These are phyloP conservation scores for Alectoria sarmentosa DNA, from an alignment of 495 filamentous ascomycete genomes.

Conservation along the genomic window DNA sequence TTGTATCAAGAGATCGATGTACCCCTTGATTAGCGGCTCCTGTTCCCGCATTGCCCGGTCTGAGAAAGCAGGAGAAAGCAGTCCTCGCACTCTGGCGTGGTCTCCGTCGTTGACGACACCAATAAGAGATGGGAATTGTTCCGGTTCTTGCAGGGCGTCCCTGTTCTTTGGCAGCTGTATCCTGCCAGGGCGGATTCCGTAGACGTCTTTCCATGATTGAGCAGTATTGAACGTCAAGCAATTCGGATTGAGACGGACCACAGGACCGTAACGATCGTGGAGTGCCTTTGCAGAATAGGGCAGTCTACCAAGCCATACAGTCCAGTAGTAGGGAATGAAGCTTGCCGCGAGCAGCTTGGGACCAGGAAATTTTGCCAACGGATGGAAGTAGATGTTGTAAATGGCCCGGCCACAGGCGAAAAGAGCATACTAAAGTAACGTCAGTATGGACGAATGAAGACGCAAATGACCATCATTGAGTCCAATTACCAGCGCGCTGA, in stretches of 20 bases:
- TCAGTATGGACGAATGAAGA: background rate
- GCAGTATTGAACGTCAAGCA: slow-evolving; percentile 49
- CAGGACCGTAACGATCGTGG: slow-evolving; percentile 24
- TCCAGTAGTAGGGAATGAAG: slow-evolving; percentile 31
- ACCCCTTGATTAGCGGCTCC: slow-evolving; percentile 37
- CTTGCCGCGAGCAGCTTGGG: slow-evolving; percentile 28
- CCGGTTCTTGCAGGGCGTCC: slow-evolving; percentile 43
- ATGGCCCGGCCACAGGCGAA: slow-evolving; percentile 10
- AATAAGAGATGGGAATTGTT: slow-evolving; percentile 4
- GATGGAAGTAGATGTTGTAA: slow-evolving; percentile 33
- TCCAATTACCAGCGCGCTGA: background rate
- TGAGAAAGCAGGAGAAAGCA: slow-evolving; percentile 44
- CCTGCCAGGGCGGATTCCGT: slow-evolving; percentile 36
- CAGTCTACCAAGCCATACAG: slow-evolving; percentile 9
- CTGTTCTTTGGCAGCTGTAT: slow-evolving; percentile 34
- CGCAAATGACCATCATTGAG: background rate
- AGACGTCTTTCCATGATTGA: slow-evolving; percentile 52
- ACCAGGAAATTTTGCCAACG: slow-evolving; percentile 30
- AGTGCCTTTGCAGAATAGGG: slow-evolving; percentile 15
- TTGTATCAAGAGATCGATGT: slow-evolving; percentile 35
- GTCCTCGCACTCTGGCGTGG: slow-evolving; percentile 39
- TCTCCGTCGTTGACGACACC: slow-evolving; percentile 32
- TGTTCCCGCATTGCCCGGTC: slow-evolving; percentile 41
- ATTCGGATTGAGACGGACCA: slow-evolving; percentile 50
- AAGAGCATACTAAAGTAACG: background rate